Conservation (phyloP, 768 basidiomycete species). For the Coprinopsis marcescibilis region DNA sequence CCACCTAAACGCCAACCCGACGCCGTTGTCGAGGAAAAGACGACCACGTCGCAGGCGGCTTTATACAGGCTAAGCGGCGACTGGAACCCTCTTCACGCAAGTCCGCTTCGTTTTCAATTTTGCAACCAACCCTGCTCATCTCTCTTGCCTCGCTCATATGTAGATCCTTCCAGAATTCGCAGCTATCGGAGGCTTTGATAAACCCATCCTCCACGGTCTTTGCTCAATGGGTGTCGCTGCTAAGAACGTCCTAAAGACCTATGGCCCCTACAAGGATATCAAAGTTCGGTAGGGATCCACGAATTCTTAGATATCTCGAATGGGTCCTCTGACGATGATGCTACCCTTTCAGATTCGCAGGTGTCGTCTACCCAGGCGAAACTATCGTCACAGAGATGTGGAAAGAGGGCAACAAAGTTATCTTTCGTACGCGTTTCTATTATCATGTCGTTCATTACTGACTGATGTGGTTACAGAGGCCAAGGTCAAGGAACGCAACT, state of each 20-base stretch:
- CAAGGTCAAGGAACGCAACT: conserved; percentile 83
- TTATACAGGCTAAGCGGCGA: conserved; percentile 93
- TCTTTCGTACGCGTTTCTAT: conserved; percentile 71
- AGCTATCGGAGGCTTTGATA: conserved; percentile 89
- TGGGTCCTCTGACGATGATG: neutral
- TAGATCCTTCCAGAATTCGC: conserved; percentile 93
- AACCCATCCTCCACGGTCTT: conserved; percentile 84
- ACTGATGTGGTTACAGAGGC: conserved; percentile 43
- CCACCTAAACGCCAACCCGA: conserved; percentile 84
- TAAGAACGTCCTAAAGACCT: conserved; percentile 87
- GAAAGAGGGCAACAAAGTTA: conserved; percentile 88
- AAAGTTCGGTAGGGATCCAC: conserved; percentile 71
- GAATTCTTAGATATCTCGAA: neutral
- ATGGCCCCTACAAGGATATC: conserved; percentile 84
- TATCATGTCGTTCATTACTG: neutral
- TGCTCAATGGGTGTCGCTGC: conserved; percentile 91
- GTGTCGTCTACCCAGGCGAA: conserved; percentile 92
- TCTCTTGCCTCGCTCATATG: neutral
- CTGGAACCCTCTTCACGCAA: conserved; percentile 82
- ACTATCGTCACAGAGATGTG: conserved; percentile 97
- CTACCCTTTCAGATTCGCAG: conserved; percentile 52
- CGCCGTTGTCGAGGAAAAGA: conserved; percentile 84
- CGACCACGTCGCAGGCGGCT: conserved; percentile 75
- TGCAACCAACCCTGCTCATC: neutral
- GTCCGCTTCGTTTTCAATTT: conserved; percentile 18